Evolutionary conservation across 2,329 filamentous ascomycete species (phyloP), one percentile per base, ranked within the genome.

Genomic region (Hyphodiscus sp.): DNA sequence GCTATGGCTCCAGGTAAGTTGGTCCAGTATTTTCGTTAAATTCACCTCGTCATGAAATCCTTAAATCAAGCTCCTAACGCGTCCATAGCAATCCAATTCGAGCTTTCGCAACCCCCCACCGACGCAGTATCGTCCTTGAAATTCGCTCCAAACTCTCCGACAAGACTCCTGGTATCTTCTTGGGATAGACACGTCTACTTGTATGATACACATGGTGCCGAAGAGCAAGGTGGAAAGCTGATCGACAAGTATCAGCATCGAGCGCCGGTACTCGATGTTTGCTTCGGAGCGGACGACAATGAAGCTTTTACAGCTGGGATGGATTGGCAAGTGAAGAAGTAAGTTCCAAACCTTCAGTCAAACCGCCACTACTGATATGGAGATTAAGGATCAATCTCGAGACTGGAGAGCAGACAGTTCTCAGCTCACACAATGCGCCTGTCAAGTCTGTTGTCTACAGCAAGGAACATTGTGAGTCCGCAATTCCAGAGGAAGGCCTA

Each of bases 131-230:
- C 92, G 47, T 79, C 90, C 20, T 76, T 97, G 65, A 83, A 83
- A 67, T 99, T 95, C 77, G 89, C 91, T 60, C 88, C 90, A 38
- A 74, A 79, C 57, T 83, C 85, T n/a, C 79, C 85, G 2, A 82
- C 78, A 51, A 86, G 85, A 63, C 79, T 99, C 41, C 81, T 95
- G n/a, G 91, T 92, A 63, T 87, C 91, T 11, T 96, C 91, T 52
- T 99, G 94, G 94, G 92, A 97, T 73, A 89, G 85, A 71, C 83
- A 89, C 69, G 83, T 95, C 52, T 95, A 96, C 71, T 78, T 92
- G 50, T 97, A 97, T 76, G 89, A 95, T 67, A 80, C 86, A 55
- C 73, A 74, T 75, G 57, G 43, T 30, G 79, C 78, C 20, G 77
- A 79, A 58, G 76, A 80, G 45, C 69, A 71, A 19, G 69, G 66